phyloP scores from a whole-genome alignment of 331 rosid species.

The Quercus phellos region DNA sequence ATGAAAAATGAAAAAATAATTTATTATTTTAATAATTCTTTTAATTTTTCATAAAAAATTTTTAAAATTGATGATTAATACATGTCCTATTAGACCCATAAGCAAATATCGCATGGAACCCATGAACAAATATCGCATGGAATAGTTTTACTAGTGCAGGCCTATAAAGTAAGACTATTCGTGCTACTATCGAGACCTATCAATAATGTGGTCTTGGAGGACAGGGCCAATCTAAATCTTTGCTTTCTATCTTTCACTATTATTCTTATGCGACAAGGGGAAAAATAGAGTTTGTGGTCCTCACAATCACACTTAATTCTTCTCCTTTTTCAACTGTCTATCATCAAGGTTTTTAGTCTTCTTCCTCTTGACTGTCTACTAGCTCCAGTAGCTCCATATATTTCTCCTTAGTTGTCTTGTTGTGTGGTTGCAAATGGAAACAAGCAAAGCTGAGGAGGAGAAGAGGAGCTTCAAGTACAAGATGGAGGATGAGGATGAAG shows the following conservation, averaged over 20 bases:
- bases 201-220: constrained; percentile 1
- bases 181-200: constrained; percentile 18
- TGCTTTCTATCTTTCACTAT: constrained; percentile 26
- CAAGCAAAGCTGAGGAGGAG: constrained; percentile 54
- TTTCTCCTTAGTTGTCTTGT: constrained; percentile 5
- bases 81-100: too few species aligned
- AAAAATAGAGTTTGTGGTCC: constrained; percentile 50
- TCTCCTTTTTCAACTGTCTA: constrained; percentile 28
- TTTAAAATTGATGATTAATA: too few species aligned
- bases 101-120: too few species aligned
- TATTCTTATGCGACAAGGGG: constrained; percentile 24
- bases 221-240: constrained; percentile 6
- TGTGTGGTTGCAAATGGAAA: constrained; percentile 43
- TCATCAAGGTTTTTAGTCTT: constrained; percentile 5
- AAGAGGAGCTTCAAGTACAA: constrained; percentile 40
- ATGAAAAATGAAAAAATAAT: too few species aligned
- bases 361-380: constrained; percentile 24
- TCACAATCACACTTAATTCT: constrained; percentile 13
- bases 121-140: too few species aligned
- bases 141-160: neutral
- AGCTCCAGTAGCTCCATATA: neutral
- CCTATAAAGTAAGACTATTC: neutral
- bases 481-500: constrained; percentile 42
- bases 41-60: too few species aligned
- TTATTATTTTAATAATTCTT: too few species aligned